Conservation (phyloP, 306 rosid genomes). For the Sechiopsis laciniata region DNA sequence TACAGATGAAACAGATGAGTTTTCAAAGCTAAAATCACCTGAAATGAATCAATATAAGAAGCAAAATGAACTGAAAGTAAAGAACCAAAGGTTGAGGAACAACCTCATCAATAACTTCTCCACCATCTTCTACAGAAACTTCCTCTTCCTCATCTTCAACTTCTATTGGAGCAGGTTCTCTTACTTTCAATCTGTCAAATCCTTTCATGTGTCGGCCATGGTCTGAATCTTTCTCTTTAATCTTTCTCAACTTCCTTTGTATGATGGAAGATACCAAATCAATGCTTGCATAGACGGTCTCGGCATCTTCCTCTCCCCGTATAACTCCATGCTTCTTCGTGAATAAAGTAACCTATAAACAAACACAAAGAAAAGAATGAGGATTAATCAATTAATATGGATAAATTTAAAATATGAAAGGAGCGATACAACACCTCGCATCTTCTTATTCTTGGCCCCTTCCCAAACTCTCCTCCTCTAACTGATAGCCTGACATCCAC, state of each 20-base stretch:
- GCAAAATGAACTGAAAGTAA: conserved; percentile 19
- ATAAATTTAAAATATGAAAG: not conserved
- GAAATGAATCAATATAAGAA: conserved; percentile 3
- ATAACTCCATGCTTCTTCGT: conserved; percentile 84
- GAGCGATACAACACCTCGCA: conserved; percentile 54
- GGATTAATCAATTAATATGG: not conserved
- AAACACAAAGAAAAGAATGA: conserved; percentile 10
- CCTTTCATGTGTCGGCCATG: conserved; percentile 96
- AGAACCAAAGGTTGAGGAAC: conserved; percentile 20
- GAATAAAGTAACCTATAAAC: conserved; percentile 62
- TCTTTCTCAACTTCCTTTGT: conserved; percentile 91
- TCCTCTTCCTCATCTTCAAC: conserved; percentile 29
- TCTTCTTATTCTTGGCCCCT: conserved; percentile 65
- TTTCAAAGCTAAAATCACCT: not conserved
- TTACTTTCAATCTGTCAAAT: conserved; percentile 56
- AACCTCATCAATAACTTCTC: conserved; percentile 55
- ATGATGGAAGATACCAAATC: conserved; percentile 82
- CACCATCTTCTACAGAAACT: conserved; percentile 34
- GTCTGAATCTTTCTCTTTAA: conserved; percentile 80
- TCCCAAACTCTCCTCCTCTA: conserved; percentile 88
- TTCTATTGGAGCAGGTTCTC: conserved; percentile 39
- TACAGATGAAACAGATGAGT: not conserved
- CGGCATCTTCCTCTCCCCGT: conserved; percentile 81
- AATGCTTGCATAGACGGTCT: conserved; percentile 69
- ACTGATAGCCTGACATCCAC: conserved; percentile 81